Evolutionary conservation across 164 flowering plant genomes (phyloP), one percentile per base, ranked within the genome.

Genomic region (Macadamia integrifolia): DNA sequence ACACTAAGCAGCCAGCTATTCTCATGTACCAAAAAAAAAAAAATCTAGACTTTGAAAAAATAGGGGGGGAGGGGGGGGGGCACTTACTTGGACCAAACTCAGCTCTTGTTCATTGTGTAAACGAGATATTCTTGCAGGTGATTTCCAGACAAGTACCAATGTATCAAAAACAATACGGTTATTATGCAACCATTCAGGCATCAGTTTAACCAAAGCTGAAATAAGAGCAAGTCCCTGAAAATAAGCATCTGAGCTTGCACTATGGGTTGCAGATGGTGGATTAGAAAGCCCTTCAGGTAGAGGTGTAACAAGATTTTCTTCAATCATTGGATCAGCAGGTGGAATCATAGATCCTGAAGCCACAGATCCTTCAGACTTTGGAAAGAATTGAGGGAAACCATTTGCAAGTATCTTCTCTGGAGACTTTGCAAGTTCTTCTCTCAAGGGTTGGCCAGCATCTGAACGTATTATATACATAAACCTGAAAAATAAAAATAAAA

Each of bases 371-470:
- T 92, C 99, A 44, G 82, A 46, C 66, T 84, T 87, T 15, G 81
- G 80, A 59, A 79, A n/a, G 73, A 86, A 83, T 61, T 91, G 93
- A 62, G 94, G 82, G 70, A 95, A 92, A 53, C 95, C 91, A 83
- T 85, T 84, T 28, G 85, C 77, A 65, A 95, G 88, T 70, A 95
- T 91, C 80, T 91, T 91, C 63, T 92, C 88, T 28, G 97, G 96
- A 23, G 99, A 92, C 79, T 87, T 95, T 48, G 97, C 96, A 77
- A 95, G 96, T 77, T 95, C 99, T 57, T 92, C 99, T 77, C 99
- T 85, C 70, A 95, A 75, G n/a, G 96, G 91, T 62, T 86, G 97
- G n/a, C 99, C 99, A 79, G 92, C 97, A 81, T 95, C 99, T 58
- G 99, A 92, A 55, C 88, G 81, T 66, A 95, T 85, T 68, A 92